phyloP scores from a whole-genome alignment of 257 asterid species.

The Ilex asprella region DNA sequence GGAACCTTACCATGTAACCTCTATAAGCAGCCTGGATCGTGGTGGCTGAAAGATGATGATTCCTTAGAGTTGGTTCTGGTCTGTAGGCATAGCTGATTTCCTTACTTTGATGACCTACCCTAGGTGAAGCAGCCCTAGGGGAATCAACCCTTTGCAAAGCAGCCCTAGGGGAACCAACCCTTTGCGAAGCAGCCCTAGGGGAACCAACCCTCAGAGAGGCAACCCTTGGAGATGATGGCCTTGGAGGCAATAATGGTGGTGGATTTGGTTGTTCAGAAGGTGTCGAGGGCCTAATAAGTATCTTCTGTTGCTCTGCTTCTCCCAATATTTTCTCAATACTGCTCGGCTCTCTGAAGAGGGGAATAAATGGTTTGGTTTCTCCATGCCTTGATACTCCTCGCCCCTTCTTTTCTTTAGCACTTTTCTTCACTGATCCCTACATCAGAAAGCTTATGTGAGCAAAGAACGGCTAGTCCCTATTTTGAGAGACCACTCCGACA shows the following conservation, averaged over 20 bases:
- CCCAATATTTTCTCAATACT: conserved; percentile 93
- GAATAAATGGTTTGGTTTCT: conserved; percentile 69
- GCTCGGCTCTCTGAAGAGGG: conserved; percentile 83
- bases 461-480: no score
- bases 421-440: conserved; percentile 68
- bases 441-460: not conserved
- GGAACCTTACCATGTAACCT: conserved; percentile 69
- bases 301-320: conserved; percentile 65
- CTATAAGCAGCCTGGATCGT: conserved; percentile 81
- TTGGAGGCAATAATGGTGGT: conserved; percentile 31
- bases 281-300: conserved; percentile 44
- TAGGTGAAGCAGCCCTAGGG: conserved; percentile 25
- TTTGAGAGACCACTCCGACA: no score
- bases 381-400: conserved; percentile 52
- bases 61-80: conserved; percentile 59
- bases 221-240: conserved; percentile 39
- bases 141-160: conserved; percentile 38
- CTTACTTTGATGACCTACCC: conserved; percentile 30
- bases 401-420: conserved; percentile 65
- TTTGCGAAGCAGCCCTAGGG: conserved; percentile 33
- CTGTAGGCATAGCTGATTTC: conserved; percentile 41
- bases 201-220: conserved; percentile 42
- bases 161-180: conserved; percentile 26
- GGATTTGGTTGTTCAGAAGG: conserved; percentile 36
- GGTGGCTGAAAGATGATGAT: conserved; percentile 56